Evolutionary conservation across 805 yeast genomes (phyloP).

Genomic region (Ogataea henricii): DNA sequence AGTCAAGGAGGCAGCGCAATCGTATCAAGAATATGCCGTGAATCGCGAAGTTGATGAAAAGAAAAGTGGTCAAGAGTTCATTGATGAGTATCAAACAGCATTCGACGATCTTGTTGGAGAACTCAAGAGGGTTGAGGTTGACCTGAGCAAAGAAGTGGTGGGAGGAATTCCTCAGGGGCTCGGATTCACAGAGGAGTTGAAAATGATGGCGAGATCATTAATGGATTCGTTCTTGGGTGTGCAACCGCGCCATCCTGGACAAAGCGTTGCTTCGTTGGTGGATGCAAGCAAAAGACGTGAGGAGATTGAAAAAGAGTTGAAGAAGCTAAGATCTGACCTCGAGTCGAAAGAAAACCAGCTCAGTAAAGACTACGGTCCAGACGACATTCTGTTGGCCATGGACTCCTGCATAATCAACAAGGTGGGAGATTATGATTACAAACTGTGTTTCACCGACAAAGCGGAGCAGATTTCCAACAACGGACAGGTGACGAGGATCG

Average conservation of each 20-base stretch:
- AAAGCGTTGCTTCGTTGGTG: conserved; percentile 6
- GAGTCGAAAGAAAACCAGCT: conserved; percentile 13
- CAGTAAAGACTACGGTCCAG: conserved; percentile 52
- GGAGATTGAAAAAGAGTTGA: conserved; percentile 24
- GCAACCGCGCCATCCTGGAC: conserved; percentile 2
- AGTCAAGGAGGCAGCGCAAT: conserved; percentile 69
- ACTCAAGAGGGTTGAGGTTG: conserved; percentile 6
- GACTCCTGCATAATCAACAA: conserved; percentile 44
- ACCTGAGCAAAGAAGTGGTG: neutral
- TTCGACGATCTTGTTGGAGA: conserved; percentile 11
- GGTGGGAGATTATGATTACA: conserved; percentile 74
- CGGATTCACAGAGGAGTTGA: neutral
- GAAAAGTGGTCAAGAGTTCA: neutral
- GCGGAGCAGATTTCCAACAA: conserved; percentile 55
- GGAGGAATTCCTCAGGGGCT: neutral
- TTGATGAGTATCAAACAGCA: conserved; percentile 4
- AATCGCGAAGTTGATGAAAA: conserved; percentile 33
- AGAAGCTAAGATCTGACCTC: conserved; percentile 21
- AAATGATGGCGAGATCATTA: conserved; percentile 11
- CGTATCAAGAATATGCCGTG: conserved; percentile 50
- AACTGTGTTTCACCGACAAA: conserved; percentile 56
- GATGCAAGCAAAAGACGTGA: conserved; percentile 13
- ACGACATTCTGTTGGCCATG: conserved; percentile 64
- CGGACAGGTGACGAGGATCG: conserved; percentile 53
- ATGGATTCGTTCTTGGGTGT: conserved; percentile 28